Conservation (phyloP, 2,329 filamentous ascomycete genomes). For the Penicillium palitans region DNA sequence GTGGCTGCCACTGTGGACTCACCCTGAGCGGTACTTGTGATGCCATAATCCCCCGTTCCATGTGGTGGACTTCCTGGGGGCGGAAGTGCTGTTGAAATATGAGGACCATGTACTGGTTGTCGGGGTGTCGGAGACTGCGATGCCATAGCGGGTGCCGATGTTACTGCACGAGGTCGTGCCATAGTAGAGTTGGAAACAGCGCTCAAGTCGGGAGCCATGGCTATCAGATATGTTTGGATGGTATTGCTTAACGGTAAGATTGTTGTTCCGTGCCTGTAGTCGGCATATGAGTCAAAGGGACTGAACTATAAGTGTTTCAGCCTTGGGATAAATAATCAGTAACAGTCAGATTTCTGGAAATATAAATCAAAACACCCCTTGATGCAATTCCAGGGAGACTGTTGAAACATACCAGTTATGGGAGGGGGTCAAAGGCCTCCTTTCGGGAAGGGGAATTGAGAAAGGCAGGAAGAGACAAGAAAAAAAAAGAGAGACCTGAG, state of each 20-base stretch:
- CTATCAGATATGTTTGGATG: background rate
- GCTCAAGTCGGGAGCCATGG: constrained; percentile 50
- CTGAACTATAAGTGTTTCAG: constrained; percentile 21
- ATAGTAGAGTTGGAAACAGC: constrained; percentile 38
- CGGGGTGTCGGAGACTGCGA: constrained; percentile 46
- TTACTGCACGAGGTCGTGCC: constrained; percentile 34
- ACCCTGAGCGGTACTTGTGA: constrained; percentile 45
- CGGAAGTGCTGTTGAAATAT: constrained; percentile 17
- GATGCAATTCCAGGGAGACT: constrained; percentile 25
- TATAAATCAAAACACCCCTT: constrained; percentile 30
- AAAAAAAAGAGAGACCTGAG: background rate
- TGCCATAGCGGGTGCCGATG: constrained; percentile 29
- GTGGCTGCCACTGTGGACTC: constrained; percentile 13
- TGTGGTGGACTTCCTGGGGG: constrained; percentile 29
- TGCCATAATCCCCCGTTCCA: constrained; percentile 35
- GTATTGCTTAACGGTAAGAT: background rate
- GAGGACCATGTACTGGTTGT: constrained; percentile 49
- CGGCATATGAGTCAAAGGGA: constrained; percentile 12
- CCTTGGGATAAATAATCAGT: constrained; percentile 6
- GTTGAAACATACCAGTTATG: constrained; percentile 29
- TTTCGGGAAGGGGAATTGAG: background rate
- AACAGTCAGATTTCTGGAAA: constrained; percentile 8
- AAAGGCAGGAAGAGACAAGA: background rate
- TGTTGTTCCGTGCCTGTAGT: constrained; percentile 7
- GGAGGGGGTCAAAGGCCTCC: background rate